Conservation (phyloP, 345 rosid genomes). For the Clarkia xantiana region DNA sequence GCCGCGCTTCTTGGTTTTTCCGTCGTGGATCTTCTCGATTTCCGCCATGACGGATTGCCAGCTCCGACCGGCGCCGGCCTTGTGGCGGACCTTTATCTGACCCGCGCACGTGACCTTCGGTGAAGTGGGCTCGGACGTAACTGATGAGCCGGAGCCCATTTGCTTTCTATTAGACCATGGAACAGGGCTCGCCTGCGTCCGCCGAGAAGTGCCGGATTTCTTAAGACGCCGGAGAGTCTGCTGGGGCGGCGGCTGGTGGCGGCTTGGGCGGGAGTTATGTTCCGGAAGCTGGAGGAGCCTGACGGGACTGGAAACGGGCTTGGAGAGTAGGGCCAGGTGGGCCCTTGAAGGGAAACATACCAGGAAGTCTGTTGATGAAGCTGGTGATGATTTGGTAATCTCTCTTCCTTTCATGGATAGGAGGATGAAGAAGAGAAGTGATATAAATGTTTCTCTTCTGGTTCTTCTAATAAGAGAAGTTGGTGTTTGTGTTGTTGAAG, state of each 20-base stretch:
- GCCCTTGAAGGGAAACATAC: conserved; percentile 81
- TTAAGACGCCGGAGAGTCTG: conserved; percentile 18
- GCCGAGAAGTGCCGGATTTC: conserved; percentile 17
- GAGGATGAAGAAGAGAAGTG: conserved; percentile 4
- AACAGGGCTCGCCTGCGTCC: conserved; percentile 37
- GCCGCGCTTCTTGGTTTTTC: conserved; percentile 16
- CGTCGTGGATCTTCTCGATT: conserved; percentile 13
- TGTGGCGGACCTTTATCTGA: conserved; percentile 77
- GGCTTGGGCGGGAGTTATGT: conserved; percentile 23
- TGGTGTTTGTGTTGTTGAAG: too few species aligned
- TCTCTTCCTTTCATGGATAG: conserved; percentile 75
- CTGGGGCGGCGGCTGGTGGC: conserved; percentile 24
- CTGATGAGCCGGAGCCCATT: conserved; percentile 24
- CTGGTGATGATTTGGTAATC: conserved; percentile 34
- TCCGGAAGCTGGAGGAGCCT: conserved; percentile 23
- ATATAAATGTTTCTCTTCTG: too few species aligned
- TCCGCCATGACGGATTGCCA: conserved; percentile 33
- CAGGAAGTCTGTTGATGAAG: conserved; percentile 59
- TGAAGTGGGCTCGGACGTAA: conserved; percentile 58
- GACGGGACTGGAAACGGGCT: conserved; percentile 68
- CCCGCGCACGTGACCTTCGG: conserved; percentile 91
- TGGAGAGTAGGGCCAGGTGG: conserved; percentile 49
- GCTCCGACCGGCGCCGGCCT: conserved; percentile 41
- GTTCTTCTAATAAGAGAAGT: too few species aligned
- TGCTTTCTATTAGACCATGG: conserved; percentile 55